phyloP scores from a whole-genome alignment of 495 filamentous ascomycete genomes.

The Symbiotaphrina buchneri region DNA sequence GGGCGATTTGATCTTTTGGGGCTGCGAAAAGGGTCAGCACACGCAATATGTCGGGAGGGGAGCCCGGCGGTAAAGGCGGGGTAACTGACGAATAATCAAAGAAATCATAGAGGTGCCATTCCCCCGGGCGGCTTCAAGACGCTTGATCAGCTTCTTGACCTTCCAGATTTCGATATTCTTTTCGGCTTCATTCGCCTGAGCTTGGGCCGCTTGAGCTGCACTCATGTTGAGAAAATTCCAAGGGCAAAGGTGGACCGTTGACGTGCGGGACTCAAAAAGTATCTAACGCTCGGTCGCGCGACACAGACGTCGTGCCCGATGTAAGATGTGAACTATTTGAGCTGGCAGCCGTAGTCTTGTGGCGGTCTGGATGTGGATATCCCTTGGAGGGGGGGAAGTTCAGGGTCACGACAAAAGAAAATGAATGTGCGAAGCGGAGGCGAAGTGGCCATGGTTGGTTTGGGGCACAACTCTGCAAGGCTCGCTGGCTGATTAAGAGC shows the following conservation, averaged over 20 bases:
- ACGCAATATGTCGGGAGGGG: not conserved
- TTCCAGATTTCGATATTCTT: constrained; percentile 84
- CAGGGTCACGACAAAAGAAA: too few species aligned
- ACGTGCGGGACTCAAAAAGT: not conserved
- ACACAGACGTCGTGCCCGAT: too few species aligned
- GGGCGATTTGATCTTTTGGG: constrained; percentile 92
- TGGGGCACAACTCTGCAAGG: too few species aligned
- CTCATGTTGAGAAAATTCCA: constrained; percentile 47
- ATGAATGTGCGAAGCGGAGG: too few species aligned
- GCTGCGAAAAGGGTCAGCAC: constrained; percentile 25
- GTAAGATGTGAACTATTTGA: too few species aligned
- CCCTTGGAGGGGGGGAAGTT: too few species aligned
- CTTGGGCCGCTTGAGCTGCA: too few species aligned
- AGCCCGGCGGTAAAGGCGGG: constrained; percentile 1
- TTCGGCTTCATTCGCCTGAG: constrained; percentile 80
- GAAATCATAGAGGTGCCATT: constrained; percentile 99
- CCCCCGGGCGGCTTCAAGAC: constrained; percentile 75
- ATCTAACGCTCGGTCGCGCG: not conserved
- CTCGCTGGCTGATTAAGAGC: too few species aligned
- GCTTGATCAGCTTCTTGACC: constrained; percentile 95
- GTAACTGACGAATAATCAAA: constrained; percentile 76
- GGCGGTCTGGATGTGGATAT: too few species aligned
- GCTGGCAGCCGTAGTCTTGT: too few species aligned
- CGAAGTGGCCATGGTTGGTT: too few species aligned
- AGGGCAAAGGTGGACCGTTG: not conserved